Conservation (phyloP, 148 eudicot species). For the Simmondsia chinensis region DNA sequence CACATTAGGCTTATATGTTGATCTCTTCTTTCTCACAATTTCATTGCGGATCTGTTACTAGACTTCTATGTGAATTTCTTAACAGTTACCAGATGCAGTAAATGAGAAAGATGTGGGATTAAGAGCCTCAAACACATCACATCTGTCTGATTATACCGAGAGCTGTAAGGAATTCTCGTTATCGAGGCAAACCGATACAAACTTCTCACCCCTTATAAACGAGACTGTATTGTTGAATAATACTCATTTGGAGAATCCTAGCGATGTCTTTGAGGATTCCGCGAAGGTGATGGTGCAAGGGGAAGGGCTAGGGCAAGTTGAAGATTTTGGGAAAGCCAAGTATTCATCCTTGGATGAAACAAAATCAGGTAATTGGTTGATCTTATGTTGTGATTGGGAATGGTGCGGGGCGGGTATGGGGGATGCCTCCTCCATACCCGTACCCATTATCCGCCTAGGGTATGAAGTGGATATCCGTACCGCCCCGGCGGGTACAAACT, state of each 20-base stretch:
- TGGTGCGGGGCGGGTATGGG: too few species aligned
- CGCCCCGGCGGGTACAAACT: too few species aligned
- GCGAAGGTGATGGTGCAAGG: not conserved
- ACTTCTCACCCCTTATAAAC: slow-evolving; percentile 1
- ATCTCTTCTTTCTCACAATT: too few species aligned
- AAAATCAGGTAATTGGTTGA: slow-evolving; percentile 11
- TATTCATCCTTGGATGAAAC: slow-evolving; percentile 1
- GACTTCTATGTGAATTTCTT: too few species aligned
- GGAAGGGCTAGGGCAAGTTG: slow-evolving; percentile 7
- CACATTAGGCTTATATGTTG: too few species aligned
- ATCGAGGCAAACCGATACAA: not conserved
- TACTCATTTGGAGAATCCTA: slow-evolving; percentile 1
- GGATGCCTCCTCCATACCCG: too few species aligned
- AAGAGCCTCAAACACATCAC: slow-evolving; percentile 7
- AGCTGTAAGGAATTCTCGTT: slow-evolving; percentile 1
- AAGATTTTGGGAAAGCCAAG: slow-evolving; percentile 1
- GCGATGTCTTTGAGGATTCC: too few species aligned
- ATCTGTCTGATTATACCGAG: slow-evolving; percentile 11
- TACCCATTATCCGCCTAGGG: too few species aligned
- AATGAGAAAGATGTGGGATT: slow-evolving; percentile 21
- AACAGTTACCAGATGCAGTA: too few species aligned
- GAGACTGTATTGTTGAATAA: not conserved
- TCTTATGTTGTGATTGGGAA: not conserved
- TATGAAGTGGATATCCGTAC: too few species aligned
- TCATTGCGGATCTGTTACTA: too few species aligned